Evolutionary conservation across 257 asterid species (phyloP).

Genomic region (Lithospermum erythrorhizon): DNA sequence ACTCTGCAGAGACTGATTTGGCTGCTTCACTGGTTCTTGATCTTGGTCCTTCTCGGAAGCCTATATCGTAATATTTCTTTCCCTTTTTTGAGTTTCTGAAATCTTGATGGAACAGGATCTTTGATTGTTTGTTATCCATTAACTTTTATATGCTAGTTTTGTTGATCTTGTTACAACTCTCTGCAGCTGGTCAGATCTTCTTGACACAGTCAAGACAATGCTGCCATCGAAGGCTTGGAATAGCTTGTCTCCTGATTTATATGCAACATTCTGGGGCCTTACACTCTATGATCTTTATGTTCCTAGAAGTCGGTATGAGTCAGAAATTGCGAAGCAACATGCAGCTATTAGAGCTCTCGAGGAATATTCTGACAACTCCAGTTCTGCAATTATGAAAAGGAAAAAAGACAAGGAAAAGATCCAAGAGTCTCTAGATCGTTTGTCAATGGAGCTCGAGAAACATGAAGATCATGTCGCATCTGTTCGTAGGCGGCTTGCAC

Average conservation of each 20-base stretch:
- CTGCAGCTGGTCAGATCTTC: slow-evolving; percentile 87
- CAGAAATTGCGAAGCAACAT: slow-evolving; percentile 83
- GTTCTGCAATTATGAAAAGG: slow-evolving; percentile 95
- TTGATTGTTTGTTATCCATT: not conserved
- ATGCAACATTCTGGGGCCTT: slow-evolving; percentile 99
- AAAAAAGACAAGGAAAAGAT: slow-evolving; percentile 98
- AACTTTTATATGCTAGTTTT: not conserved
- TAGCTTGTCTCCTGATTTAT: slow-evolving; percentile 93
- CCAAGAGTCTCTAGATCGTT: slow-evolving; percentile 93
- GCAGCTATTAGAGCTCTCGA: slow-evolving; percentile 90
- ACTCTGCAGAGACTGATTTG: slow-evolving; percentile 38
- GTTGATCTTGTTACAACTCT: not conserved
- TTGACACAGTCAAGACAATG: slow-evolving; percentile 79
- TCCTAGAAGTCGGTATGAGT: slow-evolving; percentile 81
- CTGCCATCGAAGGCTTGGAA: slow-evolving; percentile 98
- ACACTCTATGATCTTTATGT: slow-evolving; percentile 91
- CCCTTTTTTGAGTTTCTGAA: slow-evolving; percentile 1
- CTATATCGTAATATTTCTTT: slow-evolving; percentile 41
- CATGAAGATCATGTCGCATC: slow-evolving; percentile 97
- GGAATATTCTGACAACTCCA: slow-evolving; percentile 90
- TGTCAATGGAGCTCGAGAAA: slow-evolving; percentile 66
- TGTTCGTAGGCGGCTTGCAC: slow-evolving; percentile 78
- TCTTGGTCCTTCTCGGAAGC: slow-evolving; percentile 65
- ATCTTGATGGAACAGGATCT: not conserved
- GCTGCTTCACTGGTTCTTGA: slow-evolving; percentile 50